Evolutionary conservation across 768 basidiomycete genomes (phyloP), one percentile per base, ranked within the genome.

Genomic region (Kwoniella heveanensis): DNA sequence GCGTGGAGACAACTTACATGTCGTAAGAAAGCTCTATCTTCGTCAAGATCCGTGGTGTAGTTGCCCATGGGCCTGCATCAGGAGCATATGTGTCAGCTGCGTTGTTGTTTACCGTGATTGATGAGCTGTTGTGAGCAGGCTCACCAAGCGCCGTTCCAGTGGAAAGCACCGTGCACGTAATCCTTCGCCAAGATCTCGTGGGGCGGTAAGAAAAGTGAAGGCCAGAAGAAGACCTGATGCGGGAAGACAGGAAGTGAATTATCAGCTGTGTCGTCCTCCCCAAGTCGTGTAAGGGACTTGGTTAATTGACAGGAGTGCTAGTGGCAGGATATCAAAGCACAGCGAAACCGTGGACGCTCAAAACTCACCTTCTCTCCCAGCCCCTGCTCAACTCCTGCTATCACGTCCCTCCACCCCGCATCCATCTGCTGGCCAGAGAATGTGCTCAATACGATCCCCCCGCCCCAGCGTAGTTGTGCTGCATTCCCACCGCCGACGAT

Each of bases 131-230:
- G 13, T 32, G 7, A 54, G 13, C 17, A 32, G 32, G 13, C 76
- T 48, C 22, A 77, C 80, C 80, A 81, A 25, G 72, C 80, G 24
- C 55, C 62, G 56, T 80, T 81, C 80, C 80, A 81, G 7, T 72
- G 52, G 60, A 78, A 81, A 2, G 63, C 53, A 0, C 72, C 77
- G 57, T 81, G 77, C 5, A 79, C 69, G 46, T 71, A 68, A 1
- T 71, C 57, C 26, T 72, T 65, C 17, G n/a, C 30, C 17, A 78
- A 22, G 22, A 80, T 60, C 21, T 70, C 68, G 1, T 77, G 53
- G 1, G 80, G 79, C 7, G 79, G 78, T 8, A 76, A 57, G 66
- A 81, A 81, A 67, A 80, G 80, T 9, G 78, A 67, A 0, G 80
- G 80, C 44, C 72, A 68, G 70, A 81, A 81, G 63, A 71, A 77